phyloP scores from a whole-genome alignment of 148 eudicot genomes.

The Fagopyrum esculentum region DNA sequence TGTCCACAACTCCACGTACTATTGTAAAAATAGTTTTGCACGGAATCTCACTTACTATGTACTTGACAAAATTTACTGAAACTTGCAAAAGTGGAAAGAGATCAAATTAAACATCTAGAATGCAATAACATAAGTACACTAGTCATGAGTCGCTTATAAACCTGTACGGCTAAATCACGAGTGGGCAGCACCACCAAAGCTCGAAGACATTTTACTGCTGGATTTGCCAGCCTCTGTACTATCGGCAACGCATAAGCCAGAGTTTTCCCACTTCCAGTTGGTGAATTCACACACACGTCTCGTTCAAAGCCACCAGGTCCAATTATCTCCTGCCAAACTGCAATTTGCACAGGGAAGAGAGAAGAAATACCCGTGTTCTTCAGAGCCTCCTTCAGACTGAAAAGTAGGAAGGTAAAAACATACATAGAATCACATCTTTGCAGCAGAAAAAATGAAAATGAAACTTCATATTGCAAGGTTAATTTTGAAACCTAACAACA shows the following conservation, averaged over 20 bases:
- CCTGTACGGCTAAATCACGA: slow-evolving; percentile 93
- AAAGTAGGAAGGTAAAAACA: slow-evolving; percentile 8
- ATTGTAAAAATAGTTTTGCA: no score
- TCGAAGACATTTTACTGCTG: slow-evolving; percentile 64
- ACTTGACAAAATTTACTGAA: background rate
- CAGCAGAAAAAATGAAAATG: background rate
- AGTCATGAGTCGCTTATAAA: slow-evolving; percentile 17
- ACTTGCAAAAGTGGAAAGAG: background rate
- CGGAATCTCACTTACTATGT: background rate
- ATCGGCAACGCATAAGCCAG: slow-evolving; percentile 85
- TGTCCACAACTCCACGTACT: background rate
- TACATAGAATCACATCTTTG: background rate
- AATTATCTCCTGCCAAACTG: slow-evolving; percentile 92
- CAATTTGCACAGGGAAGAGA: slow-evolving; percentile 86
- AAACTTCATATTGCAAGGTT: background rate
- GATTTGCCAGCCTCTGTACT: slow-evolving; percentile 62
- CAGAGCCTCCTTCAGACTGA: slow-evolving; percentile 67
- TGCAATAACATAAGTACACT: background rate
- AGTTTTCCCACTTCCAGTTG: slow-evolving; percentile 96
- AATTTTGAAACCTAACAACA: background rate
- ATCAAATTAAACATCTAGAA: background rate
- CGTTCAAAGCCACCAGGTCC: slow-evolving; percentile 94
- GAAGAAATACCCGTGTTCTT: slow-evolving; percentile 52
- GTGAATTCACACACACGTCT: slow-evolving; percentile 86
- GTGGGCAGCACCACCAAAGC: slow-evolving; percentile 94